Evolutionary conservation across 371 early-diverging fungal genomes (phyloP), one percentile per base, ranked within the genome.

Genomic region (Capniomyces stellatus): DNA sequence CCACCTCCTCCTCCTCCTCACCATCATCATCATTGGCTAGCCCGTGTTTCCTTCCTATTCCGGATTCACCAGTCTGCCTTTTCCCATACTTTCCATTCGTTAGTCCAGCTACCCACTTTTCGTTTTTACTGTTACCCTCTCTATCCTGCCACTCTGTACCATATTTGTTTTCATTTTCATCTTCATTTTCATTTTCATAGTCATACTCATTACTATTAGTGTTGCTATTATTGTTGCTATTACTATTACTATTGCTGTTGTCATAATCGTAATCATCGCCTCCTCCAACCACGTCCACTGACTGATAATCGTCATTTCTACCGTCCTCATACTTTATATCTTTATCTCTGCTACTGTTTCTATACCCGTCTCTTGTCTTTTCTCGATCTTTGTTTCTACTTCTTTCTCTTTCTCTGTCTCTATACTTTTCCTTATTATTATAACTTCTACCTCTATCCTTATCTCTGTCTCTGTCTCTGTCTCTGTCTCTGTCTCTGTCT

Each of bases 231-330:
- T 27, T n/a, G n/a, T 4, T 10, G 8, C 46, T 22, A n/a, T 8
- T 44, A 44, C 24, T 8, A 23, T 44, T 44, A 44, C 46, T 44
- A 23, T 27, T 44, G 21, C 27, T 44, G 8, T 44, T 44, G 21
- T 44, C 46, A 19, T n/a, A 23, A 44, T 44, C 21, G 8, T 8
- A 44, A 8, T 44, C 46, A 19, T 23, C 12, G 46, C 21, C 65
- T 43, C 29, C 54, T 58, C 39, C 67, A 62, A 23, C 68, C 62
- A 19, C 69, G 59, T 24, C 72, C 66, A 27, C 19, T 44, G 21
- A 23, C 27, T n/a, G 4, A 12, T 44, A 27, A 4, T 44, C n/a
- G 12, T 23, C 12, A 10, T 8, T 4, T 44, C 12, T 8, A 27
- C 24, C 12, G 19, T 12, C 21, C 4, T 44, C 24, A 44, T 4